Base-by-base conservation (phyloP, 805 yeast genomes). In the Candida namnaoensis region DNA sequence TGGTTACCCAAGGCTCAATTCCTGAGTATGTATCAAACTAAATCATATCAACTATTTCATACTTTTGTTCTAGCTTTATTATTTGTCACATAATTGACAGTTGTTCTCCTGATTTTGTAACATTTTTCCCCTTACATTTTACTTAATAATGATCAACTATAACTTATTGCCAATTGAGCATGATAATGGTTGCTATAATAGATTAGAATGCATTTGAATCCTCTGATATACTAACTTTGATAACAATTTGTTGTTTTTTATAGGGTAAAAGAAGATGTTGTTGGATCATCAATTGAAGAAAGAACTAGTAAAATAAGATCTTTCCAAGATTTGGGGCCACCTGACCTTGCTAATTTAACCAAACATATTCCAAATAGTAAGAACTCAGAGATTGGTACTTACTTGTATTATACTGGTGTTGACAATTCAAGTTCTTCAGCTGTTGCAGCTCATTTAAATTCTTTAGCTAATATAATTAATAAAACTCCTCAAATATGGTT, bases 371-470 rank as follows among this genome's bases (percentile, higher is more conserved):
- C 19, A 3, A 19, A 3, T 19, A 48, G 47, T 39, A 46, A 42
- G 19, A 43, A 44, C 7, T 27, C 41, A 2, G 51, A 47, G 34
- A 71, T 79, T n/a, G 85, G 88, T 9, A 82, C 93, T 2, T 84
- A 74, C 56, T 66, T 84, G 38, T 84, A 85, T 58, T 79, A 76
- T 49, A 74, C 86, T 0, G 95, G 95, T 7, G 71, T 80, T 2
- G 91, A 85, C 54, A 80, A 84, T 15, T 78, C 87, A 24, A 81
- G 78, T 51, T 75, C 87, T 13, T 85, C 93, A 1, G 74, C 88
- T 1, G 78, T 85, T 41, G 90, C 91, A 10, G 88, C 88, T 1
- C 78, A 79, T 43, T 62, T 84, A 43, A 84, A 82, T 56, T 72
- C 77, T 7, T 58, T 85, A 47, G 81, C 88, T 32, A 83, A 75